phyloP scores from a whole-genome alignment of 257 asterid genomes.

The Misopates orontium region DNA sequence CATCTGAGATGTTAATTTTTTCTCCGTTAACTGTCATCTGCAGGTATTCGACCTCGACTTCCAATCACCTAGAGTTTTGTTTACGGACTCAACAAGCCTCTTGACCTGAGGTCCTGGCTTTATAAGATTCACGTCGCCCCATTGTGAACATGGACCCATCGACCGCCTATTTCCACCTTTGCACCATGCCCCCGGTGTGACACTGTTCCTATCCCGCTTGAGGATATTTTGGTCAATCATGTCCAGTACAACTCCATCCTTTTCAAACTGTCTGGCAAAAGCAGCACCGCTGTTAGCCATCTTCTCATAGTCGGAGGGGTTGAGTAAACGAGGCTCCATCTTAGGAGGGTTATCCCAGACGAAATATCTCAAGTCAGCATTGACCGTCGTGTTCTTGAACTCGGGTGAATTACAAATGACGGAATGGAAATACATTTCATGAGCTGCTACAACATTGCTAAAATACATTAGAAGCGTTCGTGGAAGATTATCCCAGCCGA shows the following conservation, averaged over 20 bases:
- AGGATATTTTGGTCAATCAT: constrained; percentile 78
- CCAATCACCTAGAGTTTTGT: constrained; percentile 50
- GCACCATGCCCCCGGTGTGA: constrained; percentile 96
- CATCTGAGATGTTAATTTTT: not conserved
- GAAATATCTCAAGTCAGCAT: constrained; percentile 81
- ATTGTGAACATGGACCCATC: constrained; percentile 81
- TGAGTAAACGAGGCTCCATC: constrained; percentile 87
- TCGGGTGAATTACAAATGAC: constrained; percentile 80
- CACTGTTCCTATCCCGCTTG: constrained; percentile 61
- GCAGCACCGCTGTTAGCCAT: constrained; percentile 88
- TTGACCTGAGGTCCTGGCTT: constrained; percentile 67
- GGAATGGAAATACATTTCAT: constrained; percentile 93
- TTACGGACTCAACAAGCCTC: constrained; percentile 50
- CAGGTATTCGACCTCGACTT: constrained; percentile 58
- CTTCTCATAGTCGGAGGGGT: constrained; percentile 52
- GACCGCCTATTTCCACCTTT: constrained; percentile 63
- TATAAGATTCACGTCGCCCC: constrained; percentile 81
- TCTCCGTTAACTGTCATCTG: constrained; percentile 33
- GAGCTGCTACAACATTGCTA: constrained; percentile 66
- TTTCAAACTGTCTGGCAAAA: constrained; percentile 81
- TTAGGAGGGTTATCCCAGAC: constrained; percentile 97
- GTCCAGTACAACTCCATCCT: constrained; percentile 62
- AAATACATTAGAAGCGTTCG: constrained; percentile 85
- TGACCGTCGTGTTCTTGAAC: constrained; percentile 76
- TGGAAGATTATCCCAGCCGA: constrained; percentile 98